These are phyloP conservation scores for Pestalotiopsis fici DNA, from an alignment of 2,329 filamentous ascomycete species.

Conservation along the genomic window DNA sequence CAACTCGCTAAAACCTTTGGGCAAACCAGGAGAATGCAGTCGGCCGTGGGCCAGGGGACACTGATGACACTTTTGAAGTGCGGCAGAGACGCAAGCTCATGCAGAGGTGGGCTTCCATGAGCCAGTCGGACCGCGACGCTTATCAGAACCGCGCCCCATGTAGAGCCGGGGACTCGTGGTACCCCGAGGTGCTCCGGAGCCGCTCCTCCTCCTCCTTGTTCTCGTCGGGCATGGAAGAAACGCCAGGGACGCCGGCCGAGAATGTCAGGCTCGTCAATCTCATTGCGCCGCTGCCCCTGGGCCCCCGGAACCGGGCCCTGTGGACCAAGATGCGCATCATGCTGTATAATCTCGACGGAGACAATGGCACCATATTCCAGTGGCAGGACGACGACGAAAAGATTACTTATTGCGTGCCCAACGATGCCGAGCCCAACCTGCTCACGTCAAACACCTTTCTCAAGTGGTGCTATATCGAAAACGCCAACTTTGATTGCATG, in stretches of 20 bases:
- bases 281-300: not conserved
- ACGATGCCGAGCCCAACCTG: not conserved
- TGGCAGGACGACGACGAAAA: not conserved
- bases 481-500: not conserved
- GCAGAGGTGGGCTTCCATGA: not conserved
- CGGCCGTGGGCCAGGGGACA: not conserved
- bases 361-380: not conserved
- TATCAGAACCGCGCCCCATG: constrained; percentile 1
- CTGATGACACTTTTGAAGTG: not conserved
- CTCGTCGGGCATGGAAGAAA: too few relatives aligned
- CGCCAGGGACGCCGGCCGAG: not conserved
- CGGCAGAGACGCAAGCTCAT: not conserved
- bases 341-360: not conserved
- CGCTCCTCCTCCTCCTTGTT: too few relatives aligned
- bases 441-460: not conserved
- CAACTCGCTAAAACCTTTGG: not conserved
- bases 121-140: not conserved
- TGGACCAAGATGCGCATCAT: constrained; percentile 5
- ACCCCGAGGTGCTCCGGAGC: not conserved
- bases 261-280: not conserved
- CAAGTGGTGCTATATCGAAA: constrained; percentile 5
- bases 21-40: not conserved
- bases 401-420: not conserved
- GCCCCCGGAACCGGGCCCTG: not conserved
- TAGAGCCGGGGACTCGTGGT: not conserved